Evolutionary conservation across 768 basidiomycete genomes (phyloP).

Genomic region (Mycena vulgaris): DNA sequence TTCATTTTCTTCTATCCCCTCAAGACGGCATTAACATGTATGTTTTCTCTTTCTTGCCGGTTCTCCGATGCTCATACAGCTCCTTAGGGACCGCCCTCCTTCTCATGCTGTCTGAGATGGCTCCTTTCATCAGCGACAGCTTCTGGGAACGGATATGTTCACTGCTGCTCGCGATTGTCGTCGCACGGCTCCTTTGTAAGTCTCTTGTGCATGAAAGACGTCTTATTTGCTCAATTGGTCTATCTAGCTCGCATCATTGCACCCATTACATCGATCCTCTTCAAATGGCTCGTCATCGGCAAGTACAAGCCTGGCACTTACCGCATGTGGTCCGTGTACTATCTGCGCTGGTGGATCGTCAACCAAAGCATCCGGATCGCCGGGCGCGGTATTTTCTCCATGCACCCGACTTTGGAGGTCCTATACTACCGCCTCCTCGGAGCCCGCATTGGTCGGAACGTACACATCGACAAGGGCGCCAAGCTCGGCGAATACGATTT

Average conservation of each 20-base stretch:
- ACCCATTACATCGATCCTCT: constrained; percentile 56
- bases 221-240: not conserved
- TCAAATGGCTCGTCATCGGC: constrained; percentile 66
- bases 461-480: constrained; percentile 56
- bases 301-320: constrained; percentile 56
- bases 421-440: constrained; percentile 64
- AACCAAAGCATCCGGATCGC: constrained; percentile 41
- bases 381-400: constrained; percentile 60
- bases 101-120: constrained; percentile 54
- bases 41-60: constrained; percentile 18
- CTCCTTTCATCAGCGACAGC: constrained; percentile 43
- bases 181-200: constrained; percentile 47
- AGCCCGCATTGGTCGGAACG: constrained; percentile 58
- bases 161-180: constrained; percentile 52
- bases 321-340: constrained; percentile 48
- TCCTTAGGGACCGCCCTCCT: constrained; percentile 58
- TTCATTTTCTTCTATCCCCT: constrained; percentile 62
- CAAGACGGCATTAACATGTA: constrained; percentile 60
- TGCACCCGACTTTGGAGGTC: constrained; percentile 53
- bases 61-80: not conserved
- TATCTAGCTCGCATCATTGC: constrained; percentile 49
- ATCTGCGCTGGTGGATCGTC: constrained; percentile 39
- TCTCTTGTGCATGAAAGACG: not conserved
- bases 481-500: constrained; percentile 62
- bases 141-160: constrained; percentile 56